phyloP scores from a whole-genome alignment of 2,329 filamentous ascomycete genomes.

The Colletotrichum musae region DNA sequence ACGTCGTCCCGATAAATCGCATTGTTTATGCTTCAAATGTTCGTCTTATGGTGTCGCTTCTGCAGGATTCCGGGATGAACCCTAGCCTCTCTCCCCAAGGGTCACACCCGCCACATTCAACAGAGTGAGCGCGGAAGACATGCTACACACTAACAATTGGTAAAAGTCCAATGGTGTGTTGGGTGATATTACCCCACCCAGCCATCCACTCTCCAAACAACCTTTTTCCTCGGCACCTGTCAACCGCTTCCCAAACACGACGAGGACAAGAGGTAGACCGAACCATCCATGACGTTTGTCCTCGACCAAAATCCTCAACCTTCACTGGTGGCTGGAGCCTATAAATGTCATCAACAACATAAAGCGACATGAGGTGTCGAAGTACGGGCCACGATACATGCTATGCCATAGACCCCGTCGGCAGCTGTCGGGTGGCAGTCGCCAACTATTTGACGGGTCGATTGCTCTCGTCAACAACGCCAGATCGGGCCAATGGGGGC shows the following conservation, averaged over 20 bases:
- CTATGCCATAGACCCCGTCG: too few relatives aligned
- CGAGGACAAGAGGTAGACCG: background rate
- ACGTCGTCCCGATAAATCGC: slow-evolving; percentile 5
- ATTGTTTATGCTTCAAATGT: slow-evolving; percentile 29
- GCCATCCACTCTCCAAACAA: background rate
- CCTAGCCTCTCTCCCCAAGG: background rate
- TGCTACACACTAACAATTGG: slow-evolving; percentile 2
- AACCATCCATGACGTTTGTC: background rate
- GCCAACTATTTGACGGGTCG: slow-evolving; percentile 9
- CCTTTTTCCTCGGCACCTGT: slow-evolving; percentile 5
- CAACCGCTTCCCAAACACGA: background rate
- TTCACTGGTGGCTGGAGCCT: background rate
- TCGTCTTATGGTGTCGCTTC: slow-evolving; percentile 31
- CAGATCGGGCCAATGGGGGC: background rate
- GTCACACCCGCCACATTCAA: background rate
- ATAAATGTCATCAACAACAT: background rate
- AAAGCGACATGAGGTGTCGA: background rate
- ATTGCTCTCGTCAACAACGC: background rate
- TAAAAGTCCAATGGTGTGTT: slow-evolving; percentile 7
- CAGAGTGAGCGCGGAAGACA: slow-evolving; percentile 7
- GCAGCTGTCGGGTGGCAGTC: background rate
- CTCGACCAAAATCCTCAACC: background rate
- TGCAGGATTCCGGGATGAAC: slow-evolving; percentile 15
- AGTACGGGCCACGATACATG: too few relatives aligned
- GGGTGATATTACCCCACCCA: background rate